phyloP scores from a whole-genome alignment of 495 filamentous ascomycete genomes.

The Aspergillus baeticus region DNA sequence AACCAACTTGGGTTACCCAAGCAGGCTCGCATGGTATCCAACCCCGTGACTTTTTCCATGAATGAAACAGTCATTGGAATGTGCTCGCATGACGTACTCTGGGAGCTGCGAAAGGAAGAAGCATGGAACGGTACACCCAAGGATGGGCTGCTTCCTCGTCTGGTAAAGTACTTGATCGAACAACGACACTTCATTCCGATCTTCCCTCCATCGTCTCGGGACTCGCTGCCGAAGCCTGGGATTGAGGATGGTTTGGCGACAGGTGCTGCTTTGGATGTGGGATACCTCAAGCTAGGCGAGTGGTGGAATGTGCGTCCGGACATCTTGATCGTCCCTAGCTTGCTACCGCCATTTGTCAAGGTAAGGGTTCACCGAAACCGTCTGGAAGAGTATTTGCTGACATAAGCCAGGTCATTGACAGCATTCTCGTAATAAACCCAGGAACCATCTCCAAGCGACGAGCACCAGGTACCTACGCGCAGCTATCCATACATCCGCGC shows the following conservation, averaged over 20 bases:
- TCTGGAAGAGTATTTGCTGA: background rate
- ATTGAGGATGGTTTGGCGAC: constrained; percentile 57
- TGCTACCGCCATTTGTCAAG: constrained; percentile 82
- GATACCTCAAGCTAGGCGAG: constrained; percentile 86
- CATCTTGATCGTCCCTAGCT: constrained; percentile 79
- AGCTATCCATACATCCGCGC: constrained; percentile 68
- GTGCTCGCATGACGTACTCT: constrained; percentile 79
- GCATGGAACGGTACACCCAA: constrained; percentile 56
- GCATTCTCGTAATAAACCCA: constrained; percentile 82
- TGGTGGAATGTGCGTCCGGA: constrained; percentile 84
- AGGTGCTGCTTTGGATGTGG: constrained; percentile 76
- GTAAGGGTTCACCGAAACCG: constrained; percentile 44
- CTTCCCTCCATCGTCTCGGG: constrained; percentile 72
- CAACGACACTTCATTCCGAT: constrained; percentile 89
- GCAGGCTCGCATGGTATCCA: constrained; percentile 72
- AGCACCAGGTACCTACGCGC: constrained; percentile 77
- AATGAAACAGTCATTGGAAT: constrained; percentile 83
- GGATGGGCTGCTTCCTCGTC: constrained; percentile 59
- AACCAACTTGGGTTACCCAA: constrained; percentile 76
- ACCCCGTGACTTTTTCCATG: constrained; percentile 80
- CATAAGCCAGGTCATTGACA: constrained; percentile 68
- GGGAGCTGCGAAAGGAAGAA: constrained; percentile 76
- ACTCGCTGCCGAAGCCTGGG: constrained; percentile 60
- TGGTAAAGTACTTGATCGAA: constrained; percentile 73
- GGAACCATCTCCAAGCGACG: constrained; percentile 80